Base-by-base conservation (phyloP, 352 stramenopile species). In the Phytophthora cactorum region DNA sequence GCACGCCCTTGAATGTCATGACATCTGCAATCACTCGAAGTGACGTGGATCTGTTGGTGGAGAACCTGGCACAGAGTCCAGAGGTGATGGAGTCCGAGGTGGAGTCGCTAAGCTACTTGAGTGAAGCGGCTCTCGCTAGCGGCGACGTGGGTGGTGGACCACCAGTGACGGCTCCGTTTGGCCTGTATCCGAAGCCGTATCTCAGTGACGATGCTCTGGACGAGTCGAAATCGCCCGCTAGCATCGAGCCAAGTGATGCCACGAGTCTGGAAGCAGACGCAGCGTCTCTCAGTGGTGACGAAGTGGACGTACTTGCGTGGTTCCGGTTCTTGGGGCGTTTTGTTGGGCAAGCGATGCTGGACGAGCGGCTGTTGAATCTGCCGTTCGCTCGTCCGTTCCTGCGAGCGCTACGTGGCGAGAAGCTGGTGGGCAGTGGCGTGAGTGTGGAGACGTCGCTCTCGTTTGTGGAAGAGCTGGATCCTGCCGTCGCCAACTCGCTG, bases 301-400 rank as follows among this genome's bases (percentile, higher is more conserved):
- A 72, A 7, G 60, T 68, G 38, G 59, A 77, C 27, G 74, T 79
- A 27, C 36, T 89, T 10, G 54, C 71, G 28, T 92, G 78, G 78
- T 93, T 92, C 63, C 77, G 73, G n/a, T 93, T 93, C 39, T 64
- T 93, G 14, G 86, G 86, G 4, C 78, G 72, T 1, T 89, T 93
- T 52, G 75, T 93, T 2, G 82, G 76, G 0, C 86, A 93, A 66
- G 86, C 90, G 1, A 70, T 96, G 7, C 73, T 96, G 29, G 90
- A 97, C 72, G 86, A 94, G 22, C 82, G 90, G 4, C 59, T 96
- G 54, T 57, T 97, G 29, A 91, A 95, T 47, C 56, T 96, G 28
- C 88, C 90, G 36, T 76, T 97, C 29, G 81, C 90, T 15, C 75
- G 84, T 7, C 82, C 90, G 38, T 91, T 96, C 44, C 53, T 95